A percentile compares a stretch with the other conserved stretches of the same genome.
phyloP scores from a whole-genome alignment of 768 basidiomycete genomes.

The Lentinula raphanica region DNA sequence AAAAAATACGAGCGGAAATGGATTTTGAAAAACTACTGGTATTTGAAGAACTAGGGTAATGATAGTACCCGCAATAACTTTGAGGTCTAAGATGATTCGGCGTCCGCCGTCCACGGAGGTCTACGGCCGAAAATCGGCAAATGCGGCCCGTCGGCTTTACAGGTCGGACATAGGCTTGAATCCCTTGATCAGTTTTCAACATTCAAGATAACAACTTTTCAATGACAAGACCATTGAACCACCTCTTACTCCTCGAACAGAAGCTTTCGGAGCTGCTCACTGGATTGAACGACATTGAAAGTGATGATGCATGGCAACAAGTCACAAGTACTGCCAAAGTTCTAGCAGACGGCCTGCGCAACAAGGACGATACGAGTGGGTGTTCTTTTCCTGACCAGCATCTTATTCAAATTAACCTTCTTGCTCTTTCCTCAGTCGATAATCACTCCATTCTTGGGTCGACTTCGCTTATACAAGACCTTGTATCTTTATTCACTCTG shows the following conservation, averaged over 20 bases:
- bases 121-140: too few relatives aligned
- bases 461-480: slow-evolving; percentile 57
- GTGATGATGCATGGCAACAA: slow-evolving; percentile 40
- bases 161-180: not conserved
- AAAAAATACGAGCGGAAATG: too few relatives aligned
- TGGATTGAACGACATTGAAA: slow-evolving; percentile 23
- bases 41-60: too few relatives aligned
- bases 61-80: too few relatives aligned
- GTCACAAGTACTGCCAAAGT: slow-evolving; percentile 48
- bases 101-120: too few relatives aligned
- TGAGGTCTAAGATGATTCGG: too few relatives aligned
- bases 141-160: not conserved
- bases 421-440: slow-evolving; percentile 48
- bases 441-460: slow-evolving; percentile 65
- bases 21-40: too few relatives aligned
- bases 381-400: slow-evolving; percentile 1
- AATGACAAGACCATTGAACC: not conserved
- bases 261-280: slow-evolving; percentile 30
- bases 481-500: slow-evolving; percentile 54
- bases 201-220: not conserved
- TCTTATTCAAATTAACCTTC: slow-evolving; percentile 12
- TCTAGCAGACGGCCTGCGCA: slow-evolving; percentile 59
- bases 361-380: slow-evolving; percentile 49
- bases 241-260: slow-evolving; percentile 20
- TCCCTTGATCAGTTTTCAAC: not conserved